A percentile compares a stretch with the other conserved stretches of the same genome.
Evolutionary conservation across 73 alveolate species (phyloP).

Genomic region (Uronychia binucleata): DNA sequence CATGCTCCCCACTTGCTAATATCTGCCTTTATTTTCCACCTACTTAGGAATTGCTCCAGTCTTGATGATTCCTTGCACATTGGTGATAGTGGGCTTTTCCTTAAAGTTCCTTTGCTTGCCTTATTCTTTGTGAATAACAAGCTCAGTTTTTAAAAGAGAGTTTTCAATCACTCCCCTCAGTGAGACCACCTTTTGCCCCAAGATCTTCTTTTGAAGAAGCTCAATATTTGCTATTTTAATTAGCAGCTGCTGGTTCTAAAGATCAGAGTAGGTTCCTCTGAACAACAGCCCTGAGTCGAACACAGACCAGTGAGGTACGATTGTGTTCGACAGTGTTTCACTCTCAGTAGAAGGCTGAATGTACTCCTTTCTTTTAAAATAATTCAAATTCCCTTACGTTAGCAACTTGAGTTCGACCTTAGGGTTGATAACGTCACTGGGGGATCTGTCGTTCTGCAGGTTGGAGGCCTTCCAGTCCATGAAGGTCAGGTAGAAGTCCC

Average conservation of each 20-base stretch:
- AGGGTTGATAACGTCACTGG: slow-evolving; percentile 14
- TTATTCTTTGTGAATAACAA: slow-evolving; percentile 39
- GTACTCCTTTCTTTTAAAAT: slow-evolving; percentile 3
- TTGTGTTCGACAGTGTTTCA: slow-evolving; percentile 4
- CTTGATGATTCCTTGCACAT: slow-evolving; percentile 33
- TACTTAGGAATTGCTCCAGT: slow-evolving; percentile 30
- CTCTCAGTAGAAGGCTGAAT: slow-evolving; percentile 7
- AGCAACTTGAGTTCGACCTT: slow-evolving; percentile 1
- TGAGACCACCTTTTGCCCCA: slow-evolving; percentile 39
- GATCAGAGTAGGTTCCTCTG: slow-evolving; percentile 54
- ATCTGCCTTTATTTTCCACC: not conserved
- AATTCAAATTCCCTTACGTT: not conserved
- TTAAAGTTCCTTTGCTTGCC: slow-evolving; percentile 19
- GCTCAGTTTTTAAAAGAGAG: slow-evolving; percentile 30
- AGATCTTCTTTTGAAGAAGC: slow-evolving; percentile 3
- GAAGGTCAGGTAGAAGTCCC: slow-evolving; percentile 61
- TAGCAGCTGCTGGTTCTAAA: slow-evolving; percentile 9
- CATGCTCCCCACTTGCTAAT: slow-evolving; percentile 18
- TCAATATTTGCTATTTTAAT: slow-evolving; percentile 19
- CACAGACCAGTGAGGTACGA: slow-evolving; percentile 42
- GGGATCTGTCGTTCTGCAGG: slow-evolving; percentile 26
- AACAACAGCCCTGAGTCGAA: slow-evolving; percentile 34
- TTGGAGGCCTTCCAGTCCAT: slow-evolving; percentile 52
- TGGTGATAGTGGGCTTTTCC: slow-evolving; percentile 21
- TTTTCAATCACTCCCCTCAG: slow-evolving; percentile 19